Evolutionary conservation across 2,329 filamentous ascomycete species (phyloP).

Genomic region (Diaporthe sp.): DNA sequence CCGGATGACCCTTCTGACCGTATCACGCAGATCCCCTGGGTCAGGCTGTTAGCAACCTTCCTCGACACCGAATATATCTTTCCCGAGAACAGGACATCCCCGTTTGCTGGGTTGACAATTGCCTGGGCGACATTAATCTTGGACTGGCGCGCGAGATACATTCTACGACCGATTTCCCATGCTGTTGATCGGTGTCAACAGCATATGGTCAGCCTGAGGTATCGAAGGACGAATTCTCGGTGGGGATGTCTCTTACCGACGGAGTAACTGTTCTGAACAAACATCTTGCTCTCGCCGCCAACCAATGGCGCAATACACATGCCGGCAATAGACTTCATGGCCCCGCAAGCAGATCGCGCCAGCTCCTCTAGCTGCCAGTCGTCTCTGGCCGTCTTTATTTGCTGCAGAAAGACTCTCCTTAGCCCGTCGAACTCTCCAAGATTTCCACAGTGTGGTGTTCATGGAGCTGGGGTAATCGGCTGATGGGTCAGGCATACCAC

Average conservation of each 20-base stretch:
- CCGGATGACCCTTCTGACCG: background rate
- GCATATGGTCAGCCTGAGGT: background rate
- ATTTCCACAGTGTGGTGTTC: too few relatives aligned
- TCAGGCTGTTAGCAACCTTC: constrained; percentile 1
- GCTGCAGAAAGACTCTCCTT: background rate
- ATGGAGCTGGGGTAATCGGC: too few relatives aligned
- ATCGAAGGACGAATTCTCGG: rapidly evolving
- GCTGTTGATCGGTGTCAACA: too few relatives aligned
- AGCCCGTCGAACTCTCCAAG: background rate
- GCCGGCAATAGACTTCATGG: constrained; percentile 20
- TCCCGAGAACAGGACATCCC: background rate
- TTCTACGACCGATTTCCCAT: background rate
- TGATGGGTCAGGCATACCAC: background rate
- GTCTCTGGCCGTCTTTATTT: background rate
- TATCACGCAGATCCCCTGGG: constrained; percentile 3
- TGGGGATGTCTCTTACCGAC: background rate
- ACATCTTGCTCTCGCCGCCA: background rate
- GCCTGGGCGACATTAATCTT: background rate
- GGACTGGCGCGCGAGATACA: background rate
- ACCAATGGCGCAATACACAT: background rate
- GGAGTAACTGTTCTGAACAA: constrained; percentile 15
- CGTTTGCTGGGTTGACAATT: background rate
- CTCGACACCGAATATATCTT: constrained; percentile 12
- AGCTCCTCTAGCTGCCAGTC: constrained; percentile 10
- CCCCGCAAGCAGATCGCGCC: constrained; percentile 2